phyloP scores from a whole-genome alignment of 2,329 filamentous ascomycete species.

The Clathrospora elynae region DNA sequence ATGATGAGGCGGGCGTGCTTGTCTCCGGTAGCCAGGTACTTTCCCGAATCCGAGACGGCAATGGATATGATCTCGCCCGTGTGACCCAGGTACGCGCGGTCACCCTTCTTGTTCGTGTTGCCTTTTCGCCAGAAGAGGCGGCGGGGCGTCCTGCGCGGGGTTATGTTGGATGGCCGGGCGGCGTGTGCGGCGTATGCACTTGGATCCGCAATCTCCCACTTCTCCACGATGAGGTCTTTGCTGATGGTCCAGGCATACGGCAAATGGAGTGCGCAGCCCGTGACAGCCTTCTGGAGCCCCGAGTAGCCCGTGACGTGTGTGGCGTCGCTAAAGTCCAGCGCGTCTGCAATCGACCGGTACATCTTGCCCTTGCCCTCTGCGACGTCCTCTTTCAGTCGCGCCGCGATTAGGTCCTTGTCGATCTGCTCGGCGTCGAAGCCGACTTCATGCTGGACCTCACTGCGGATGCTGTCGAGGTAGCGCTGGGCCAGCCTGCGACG shows the following conservation, averaged over 20 bases:
- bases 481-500: slow-evolving; percentile 85
- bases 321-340: slow-evolving; percentile 71
- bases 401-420: slow-evolving; percentile 88
- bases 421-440: slow-evolving; percentile 95
- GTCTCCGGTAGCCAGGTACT: slow-evolving; percentile 88
- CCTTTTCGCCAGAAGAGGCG: slow-evolving; percentile 68
- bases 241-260: slow-evolving; percentile 87
- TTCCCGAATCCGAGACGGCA: slow-evolving; percentile 85
- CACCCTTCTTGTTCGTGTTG: slow-evolving; percentile 62
- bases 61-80: slow-evolving; percentile 79
- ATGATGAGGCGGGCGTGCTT: slow-evolving; percentile 83
- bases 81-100: slow-evolving; percentile 71
- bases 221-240: slow-evolving; percentile 82
- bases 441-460: slow-evolving; percentile 72
- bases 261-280: slow-evolving; percentile 76
- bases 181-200: slow-evolving; percentile 32
- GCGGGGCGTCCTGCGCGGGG: slow-evolving; percentile 67
- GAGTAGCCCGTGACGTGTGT: slow-evolving; percentile 75
- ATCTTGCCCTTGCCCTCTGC: slow-evolving; percentile 88
- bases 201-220: slow-evolving; percentile 79
- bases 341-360: slow-evolving; percentile 77
- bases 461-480: slow-evolving; percentile 87
- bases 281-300: slow-evolving; percentile 77
- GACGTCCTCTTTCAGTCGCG: slow-evolving; percentile 83
- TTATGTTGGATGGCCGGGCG: slow-evolving; percentile 39